A percentile compares a stretch with the other conserved stretches of the same genome.
Evolutionary conservation across 2,329 filamentous ascomycete genomes (phyloP).

Genomic region (Aspergillus brunneoviolaceus): DNA sequence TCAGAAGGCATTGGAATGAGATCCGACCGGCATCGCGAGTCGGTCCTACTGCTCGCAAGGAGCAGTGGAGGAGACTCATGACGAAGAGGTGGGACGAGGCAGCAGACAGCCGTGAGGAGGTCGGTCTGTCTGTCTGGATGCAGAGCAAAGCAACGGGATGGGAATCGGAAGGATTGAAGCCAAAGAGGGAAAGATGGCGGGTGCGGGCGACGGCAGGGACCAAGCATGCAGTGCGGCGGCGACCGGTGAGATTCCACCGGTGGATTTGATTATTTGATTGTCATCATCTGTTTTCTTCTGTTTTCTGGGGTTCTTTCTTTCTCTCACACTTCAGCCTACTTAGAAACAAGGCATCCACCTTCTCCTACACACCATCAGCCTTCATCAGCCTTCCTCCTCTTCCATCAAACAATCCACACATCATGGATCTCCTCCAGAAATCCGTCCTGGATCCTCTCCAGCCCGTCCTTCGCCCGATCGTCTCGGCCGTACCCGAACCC

Average conservation of each 20-base stretch:
- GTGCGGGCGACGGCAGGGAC: slow-evolving; percentile 29
- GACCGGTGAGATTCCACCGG: neutral
- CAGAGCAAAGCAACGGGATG: slow-evolving; percentile 2
- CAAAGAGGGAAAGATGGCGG: slow-evolving; percentile 21
- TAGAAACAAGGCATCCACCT: neutral
- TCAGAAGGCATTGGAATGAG: slow-evolving; percentile 37
- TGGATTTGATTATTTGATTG: neutral
- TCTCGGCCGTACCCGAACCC: slow-evolving; percentile 69
- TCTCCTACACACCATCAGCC: neutral
- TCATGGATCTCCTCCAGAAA: slow-evolving; percentile 45
- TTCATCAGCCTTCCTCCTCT: neutral
- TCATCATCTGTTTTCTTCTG: neutral
- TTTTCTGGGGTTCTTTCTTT: neutral
- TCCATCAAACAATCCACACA: neutral
- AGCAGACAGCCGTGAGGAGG: neutral
- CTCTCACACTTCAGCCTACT: neutral
- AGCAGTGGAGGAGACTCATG: slow-evolving; percentile 41
- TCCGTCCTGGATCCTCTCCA: slow-evolving; percentile 45
- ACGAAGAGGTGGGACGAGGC: slow-evolving; percentile 17
- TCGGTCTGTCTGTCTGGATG: neutral
- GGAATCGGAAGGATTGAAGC: slow-evolving; percentile 20
- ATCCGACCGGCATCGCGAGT: slow-evolving; percentile 31
- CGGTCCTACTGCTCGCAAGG: slow-evolving; percentile 33
- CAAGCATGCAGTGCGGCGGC: slow-evolving; percentile 25
- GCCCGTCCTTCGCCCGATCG: slow-evolving; percentile 63